Evolutionary conservation across 345 rosid genomes (phyloP), one percentile per base, ranked within the genome.

Genomic region (Angophora floribunda): DNA sequence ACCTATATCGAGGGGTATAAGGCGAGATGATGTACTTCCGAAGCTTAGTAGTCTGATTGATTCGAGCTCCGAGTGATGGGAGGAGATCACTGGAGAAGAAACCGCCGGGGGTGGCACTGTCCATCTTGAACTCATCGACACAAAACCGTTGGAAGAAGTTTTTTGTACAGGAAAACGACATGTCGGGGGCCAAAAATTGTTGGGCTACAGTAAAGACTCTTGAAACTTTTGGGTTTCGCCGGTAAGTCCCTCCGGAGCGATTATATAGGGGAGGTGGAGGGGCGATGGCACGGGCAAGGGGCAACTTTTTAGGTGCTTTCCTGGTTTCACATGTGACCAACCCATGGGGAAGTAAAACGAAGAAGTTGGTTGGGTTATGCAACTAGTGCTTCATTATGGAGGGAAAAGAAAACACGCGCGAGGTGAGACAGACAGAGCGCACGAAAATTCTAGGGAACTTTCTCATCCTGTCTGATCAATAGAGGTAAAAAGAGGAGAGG

Each of bases 31-130:
- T 95, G 91, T 91, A 91, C 91, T 92, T 95, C 44, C 95, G 95
- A 52, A 96, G 97, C 93, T 88, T 95, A n/a, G 97, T 96, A 41
- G 95, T 89, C 89, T 93, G 98, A 94, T 97, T 96, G 70, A 96
- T 96, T 90, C 95, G 93, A 4, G 99, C 98, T 89, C 99, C 99
- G 78, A 97, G 99, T 26, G 99, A 96, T 70, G 99, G 99, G 49
- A 97, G 92, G 86, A 96, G 94, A 91, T 97, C 99, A 21, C 92
- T 89, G 15, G 99, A 96, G 90, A 96, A 95, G 94, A 95, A 94
- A 91, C 93, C 92, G 87, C 95, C 96, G 21, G 92, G 93, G 44
- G 91, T 88, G 9, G 89, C 87, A 70, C 92, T 78, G 47, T 86
- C 92, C 28, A 88, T 90, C 78, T 88, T 95, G 88, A 91, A 93